Evolutionary conservation across 1,284 basidiomycete genomes (phyloP).

Genomic region (Ustilago tritici): DNA sequence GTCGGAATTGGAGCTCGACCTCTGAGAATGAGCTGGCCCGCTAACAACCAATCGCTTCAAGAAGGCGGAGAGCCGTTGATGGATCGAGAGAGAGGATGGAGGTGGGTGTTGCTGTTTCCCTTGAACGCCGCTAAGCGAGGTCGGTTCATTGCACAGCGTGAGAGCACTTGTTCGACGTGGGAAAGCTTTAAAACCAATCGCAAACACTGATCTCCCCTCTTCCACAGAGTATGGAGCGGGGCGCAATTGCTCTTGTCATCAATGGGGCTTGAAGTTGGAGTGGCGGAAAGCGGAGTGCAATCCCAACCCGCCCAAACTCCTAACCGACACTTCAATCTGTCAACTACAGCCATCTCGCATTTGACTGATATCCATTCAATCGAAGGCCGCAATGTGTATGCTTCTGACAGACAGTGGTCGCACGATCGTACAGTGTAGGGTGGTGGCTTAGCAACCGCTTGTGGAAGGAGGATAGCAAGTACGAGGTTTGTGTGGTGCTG

Average conservation of each 20-base stretch:
- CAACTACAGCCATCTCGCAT: no score
- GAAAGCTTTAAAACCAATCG: not conserved
- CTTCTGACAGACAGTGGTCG: no score
- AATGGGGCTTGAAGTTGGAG: not conserved
- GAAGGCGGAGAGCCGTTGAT: not conserved
- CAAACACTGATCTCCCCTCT: not conserved
- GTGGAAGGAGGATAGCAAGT: not conserved
- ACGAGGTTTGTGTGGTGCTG: not conserved
- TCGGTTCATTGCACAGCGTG: slow-evolving; percentile 4
- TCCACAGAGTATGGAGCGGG: not conserved
- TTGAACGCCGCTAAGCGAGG: slow-evolving; percentile 25
- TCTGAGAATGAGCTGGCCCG: not conserved
- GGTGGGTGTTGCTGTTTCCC: not conserved
- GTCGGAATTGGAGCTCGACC: slow-evolving; percentile 4
- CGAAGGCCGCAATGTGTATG: no score
- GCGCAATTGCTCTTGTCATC: not conserved
- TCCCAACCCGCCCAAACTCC: no score
- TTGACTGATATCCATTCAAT: no score
- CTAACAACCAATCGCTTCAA: no score
- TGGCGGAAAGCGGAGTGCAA: slow-evolving; percentile 8
- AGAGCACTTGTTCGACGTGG: not conserved
- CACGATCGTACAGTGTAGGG: no score
- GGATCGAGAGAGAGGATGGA: not conserved
- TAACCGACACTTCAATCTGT: no score
- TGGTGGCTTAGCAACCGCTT: not conserved